Evolutionary conservation across 805 yeast species (phyloP), one percentile per base, ranked within the genome.

Genomic region (Wickerhamomyces chaumierensis): DNA sequence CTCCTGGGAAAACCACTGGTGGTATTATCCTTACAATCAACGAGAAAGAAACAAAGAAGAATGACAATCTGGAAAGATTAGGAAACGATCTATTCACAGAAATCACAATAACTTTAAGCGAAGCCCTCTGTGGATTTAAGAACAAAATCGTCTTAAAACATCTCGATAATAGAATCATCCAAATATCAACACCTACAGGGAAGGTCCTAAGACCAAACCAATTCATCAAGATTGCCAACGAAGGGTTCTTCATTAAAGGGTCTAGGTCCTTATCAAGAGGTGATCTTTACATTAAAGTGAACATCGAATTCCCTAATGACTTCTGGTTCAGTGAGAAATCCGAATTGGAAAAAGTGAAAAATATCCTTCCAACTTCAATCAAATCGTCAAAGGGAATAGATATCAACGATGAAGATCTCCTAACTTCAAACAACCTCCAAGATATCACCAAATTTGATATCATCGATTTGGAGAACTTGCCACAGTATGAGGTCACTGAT

Each of bases 171-270:
- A 73, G 96, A 44, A 72, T 76, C 29, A 57, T 87, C 13, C 70
- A 70, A 38, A 55, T 88, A 13, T 63, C 74, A 1, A 71, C 80
- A 0, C 87, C 88, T 1, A 62, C 69, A 4, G 96, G 96, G 2
- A 81, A 80, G 57, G 95, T 90, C 5, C 52, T 87, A 6, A 70
- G 79, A 49, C 95, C 95, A 0, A 80, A 81, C 8, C 84, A 85
- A 45, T 69, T 62, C 40, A 56, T 88, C 27, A 67, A 75, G 42
- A 62, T 88, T 12, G 58, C 67, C 31, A 71, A 71, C 33, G 95
- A 86, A 56, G 96, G 96, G 5, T 85, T 90, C 94, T 95, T 95
- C 1, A 51, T 71, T 5, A 60, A 62, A 41, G 46, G 48, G 29
- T 41, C 59, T 33, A 25, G 29, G n/a, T 53, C 43, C 17, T 34